A percentile compares a stretch with the other conserved stretches of the same genome.
Evolutionary conservation across 1,284 basidiomycete species (phyloP).

Genomic region (Mrakiaceae sp.): DNA sequence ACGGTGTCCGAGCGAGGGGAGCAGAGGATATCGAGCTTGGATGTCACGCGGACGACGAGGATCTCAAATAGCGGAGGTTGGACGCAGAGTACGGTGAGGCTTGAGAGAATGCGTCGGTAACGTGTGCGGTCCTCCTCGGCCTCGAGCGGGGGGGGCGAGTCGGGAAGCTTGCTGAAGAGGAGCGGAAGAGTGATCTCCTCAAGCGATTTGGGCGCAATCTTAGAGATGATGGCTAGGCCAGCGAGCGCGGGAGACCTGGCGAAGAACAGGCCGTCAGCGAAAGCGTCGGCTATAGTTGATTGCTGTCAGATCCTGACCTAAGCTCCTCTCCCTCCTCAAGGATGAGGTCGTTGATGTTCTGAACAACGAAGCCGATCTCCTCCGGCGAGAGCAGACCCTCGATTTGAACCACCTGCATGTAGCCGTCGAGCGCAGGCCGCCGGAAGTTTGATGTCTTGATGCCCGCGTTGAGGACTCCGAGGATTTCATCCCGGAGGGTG

Average conservation of each 20-base stretch:
- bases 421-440: constrained; percentile 18
- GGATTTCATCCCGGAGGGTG: constrained; percentile 61
- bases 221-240: constrained; percentile 56
- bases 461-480: constrained; percentile 51
- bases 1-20: constrained; percentile 24
- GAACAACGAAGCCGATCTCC: constrained; percentile 69
- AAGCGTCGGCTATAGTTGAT: constrained; percentile 35
- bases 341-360: constrained; percentile 57
- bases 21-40: constrained; percentile 65
- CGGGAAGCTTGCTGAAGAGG: constrained; percentile 63
- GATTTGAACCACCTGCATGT: constrained; percentile 46
- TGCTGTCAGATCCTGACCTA: constrained; percentile 28
- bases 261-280: neutral
- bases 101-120: constrained; percentile 58
- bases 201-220: constrained; percentile 53
- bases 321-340: constrained; percentile 48
- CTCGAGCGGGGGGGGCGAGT: constrained; percentile 47
- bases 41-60: constrained; percentile 64
- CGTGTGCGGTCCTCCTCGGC: constrained; percentile 48
- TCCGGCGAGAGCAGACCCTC: constrained; percentile 51
- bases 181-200: constrained; percentile 66
- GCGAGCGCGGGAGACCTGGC: constrained; percentile 43
- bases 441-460: constrained; percentile 16
- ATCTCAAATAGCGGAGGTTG: constrained; percentile 71
- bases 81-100: constrained; percentile 62